Evolutionary conservation across 371 early-diverging fungal species (phyloP), one percentile per base, ranked within the genome.

Genomic region (Syncephalastrum racemosum): DNA sequence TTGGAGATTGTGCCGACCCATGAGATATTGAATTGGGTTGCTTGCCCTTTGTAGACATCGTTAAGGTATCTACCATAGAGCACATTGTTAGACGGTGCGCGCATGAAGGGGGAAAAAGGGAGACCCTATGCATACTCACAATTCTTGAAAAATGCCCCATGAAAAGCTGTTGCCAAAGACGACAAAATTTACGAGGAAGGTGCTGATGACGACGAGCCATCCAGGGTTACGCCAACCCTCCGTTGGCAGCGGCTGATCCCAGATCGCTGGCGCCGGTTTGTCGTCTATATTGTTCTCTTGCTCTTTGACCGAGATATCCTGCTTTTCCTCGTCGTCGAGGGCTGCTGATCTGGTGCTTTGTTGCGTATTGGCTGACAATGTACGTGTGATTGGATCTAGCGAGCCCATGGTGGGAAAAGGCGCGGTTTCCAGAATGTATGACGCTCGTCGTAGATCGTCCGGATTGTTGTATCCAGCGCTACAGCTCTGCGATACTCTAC

Each of bases 351-450:
- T 54, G 40, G 16, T 6, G 16, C 19, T 39, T 27, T 18, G 47
- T 31, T 25, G 12, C 19, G 50, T 2, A 52, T 43, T 46, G 47
- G 59, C 54, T 23, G 69, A 62, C 5, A 73, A 22, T 16, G 64
- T 73, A 7, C 54, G 63, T 1, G 60, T 62, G 45, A 75, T 67
- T 46, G 71, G 68, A 31, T 67, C 43, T 18, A 75, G 15, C 3
- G 68, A 67, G 1, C 60, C 75, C 13, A 71, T 45, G 1, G 61
- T 56, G 2, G 75, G 71, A 54, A 75, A 66, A 8, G 75, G 75
- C 6, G 75, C 75, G 18, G 46, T 46, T 39, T 75, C 75, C 19
- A 72, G 44, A 0, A 71, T 49, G 14, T 60, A 43, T 4, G 71
- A 31, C 10, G 36, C 36, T 31, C 36, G 36, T 8, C 36, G 36